Conservation (phyloP, 2,329 filamentous ascomycete species). For the Trichophyton schoenleinii region DNA sequence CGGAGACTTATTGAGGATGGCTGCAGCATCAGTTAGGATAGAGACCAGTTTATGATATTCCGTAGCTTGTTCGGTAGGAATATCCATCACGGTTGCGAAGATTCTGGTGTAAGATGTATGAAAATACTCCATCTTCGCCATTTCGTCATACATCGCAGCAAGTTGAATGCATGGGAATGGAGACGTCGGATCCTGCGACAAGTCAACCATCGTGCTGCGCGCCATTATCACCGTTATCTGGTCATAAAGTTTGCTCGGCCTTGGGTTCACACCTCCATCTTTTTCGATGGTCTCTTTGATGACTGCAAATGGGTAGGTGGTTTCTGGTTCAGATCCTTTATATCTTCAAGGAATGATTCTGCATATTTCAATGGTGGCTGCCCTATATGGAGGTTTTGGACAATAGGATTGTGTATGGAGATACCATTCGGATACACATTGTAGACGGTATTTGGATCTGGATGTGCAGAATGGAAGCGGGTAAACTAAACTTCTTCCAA, state of each 20-base stretch:
- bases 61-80: too few species aligned
- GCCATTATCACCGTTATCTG: not conserved
- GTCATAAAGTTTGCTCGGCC: not conserved
- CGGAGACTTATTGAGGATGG: too few species aligned
- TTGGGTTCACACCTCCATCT: not conserved
- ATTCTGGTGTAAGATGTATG: too few species aligned
- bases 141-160: too few species aligned
- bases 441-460: too few species aligned
- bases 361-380: not conserved
- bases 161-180: too few species aligned
- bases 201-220: too few species aligned
- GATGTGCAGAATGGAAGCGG: not conserved
- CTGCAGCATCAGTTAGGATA: too few species aligned
- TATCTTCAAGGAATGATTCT: not conserved
- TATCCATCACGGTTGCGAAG: too few species aligned
- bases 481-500: not conserved
- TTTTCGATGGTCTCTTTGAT: not conserved
- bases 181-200: too few species aligned
- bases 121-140: too few species aligned
- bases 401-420: not conserved
- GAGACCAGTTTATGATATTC: too few species aligned
- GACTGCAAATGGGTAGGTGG: not conserved
- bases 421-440: not conserved
- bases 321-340: not conserved
- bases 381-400: not conserved